Base-by-base conservation (phyloP, 441 rosid genomes). In the Pelargonium fulgidum region DNA sequence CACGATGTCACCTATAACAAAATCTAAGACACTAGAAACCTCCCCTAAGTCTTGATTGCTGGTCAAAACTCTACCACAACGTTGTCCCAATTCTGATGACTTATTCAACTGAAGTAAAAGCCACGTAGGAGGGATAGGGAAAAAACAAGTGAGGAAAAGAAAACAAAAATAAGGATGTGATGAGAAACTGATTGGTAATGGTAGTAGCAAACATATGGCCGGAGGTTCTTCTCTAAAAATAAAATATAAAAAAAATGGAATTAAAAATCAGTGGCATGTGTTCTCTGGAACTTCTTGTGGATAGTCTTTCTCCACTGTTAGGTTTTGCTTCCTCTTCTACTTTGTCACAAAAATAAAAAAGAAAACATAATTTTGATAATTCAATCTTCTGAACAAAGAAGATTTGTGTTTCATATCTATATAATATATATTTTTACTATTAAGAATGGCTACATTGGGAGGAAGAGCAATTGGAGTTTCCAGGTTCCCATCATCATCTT, bases 391-490 rank as follows among this genome's bases (percentile, higher is more conserved):
- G 5, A 29, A 29, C 4, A 29, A 29, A 29, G 36, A 29, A 29
- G 36, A 29, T 29, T 29, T 29, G 36, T 29, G 2, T 29, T 29
- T 3, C 36, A 29, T 29, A 4, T 22, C 6, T 13, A 36, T 26
- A 5, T 9, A n/a, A n/a, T n/a, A n/a, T n/a, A n/a, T n/a, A n/a
- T 41, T 29, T 39, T 16, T 61, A 58, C 14, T 71, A 12, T 50
- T 42, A 66, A 78, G 73, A 26, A 90, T 90, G 94, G 89, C 93
- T 70, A 71, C 73, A 48, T 69, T 76, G 19, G 82, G 79, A 73
- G 85, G 88, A 77, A 81, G 84, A 71, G 78, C 88, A 42, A 79
- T 84, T 66, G 87, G 92, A 74, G 79, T 83, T 66, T 76, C 90
- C 12, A 86, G 81, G 78, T 83, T 87, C 73, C 78, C 88, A 52